phyloP scores from a whole-genome alignment of 2,329 filamentous ascomycete species.

The Chaetothyriales sp. region DNA sequence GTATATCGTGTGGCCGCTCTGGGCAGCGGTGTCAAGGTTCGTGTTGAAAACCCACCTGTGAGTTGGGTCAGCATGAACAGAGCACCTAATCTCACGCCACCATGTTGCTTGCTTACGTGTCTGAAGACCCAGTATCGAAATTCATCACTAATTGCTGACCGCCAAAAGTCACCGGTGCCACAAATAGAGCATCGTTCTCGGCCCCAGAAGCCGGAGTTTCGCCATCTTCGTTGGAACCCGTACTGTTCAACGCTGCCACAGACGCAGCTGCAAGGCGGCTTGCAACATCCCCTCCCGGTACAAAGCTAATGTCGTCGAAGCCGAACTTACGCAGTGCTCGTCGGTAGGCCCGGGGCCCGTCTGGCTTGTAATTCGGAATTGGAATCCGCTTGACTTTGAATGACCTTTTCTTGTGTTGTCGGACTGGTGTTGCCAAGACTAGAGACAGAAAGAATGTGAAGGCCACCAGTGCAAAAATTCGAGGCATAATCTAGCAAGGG shows the following conservation, averaged over 20 bases:
- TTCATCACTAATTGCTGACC: constrained; percentile 55
- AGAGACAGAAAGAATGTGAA: constrained; percentile 22
- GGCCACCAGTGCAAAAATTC: constrained; percentile 14
- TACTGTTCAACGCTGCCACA: constrained; percentile 12
- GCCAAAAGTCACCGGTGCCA: constrained; percentile 56
- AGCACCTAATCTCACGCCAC: not conserved
- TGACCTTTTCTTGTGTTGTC: constrained; percentile 27
- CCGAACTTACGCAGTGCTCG: constrained; percentile 56
- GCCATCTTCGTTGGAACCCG: constrained; percentile 31
- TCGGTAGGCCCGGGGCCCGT: constrained; percentile 49
- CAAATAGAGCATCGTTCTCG: constrained; percentile 53
- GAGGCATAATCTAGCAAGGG: constrained; percentile 9
- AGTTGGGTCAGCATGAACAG: constrained; percentile 2
- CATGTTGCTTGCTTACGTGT: constrained; percentile 38
- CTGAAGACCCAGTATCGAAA: constrained; percentile 64
- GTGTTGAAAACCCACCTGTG: constrained; percentile 57
- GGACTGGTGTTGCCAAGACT: constrained; percentile 24
- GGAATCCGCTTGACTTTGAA: constrained; percentile 49
- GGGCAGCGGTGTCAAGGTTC: constrained; percentile 34
- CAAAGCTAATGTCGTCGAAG: constrained; percentile 24
- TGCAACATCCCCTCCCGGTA: constrained; percentile 20
- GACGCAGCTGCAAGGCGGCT: constrained; percentile 19
- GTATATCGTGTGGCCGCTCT: constrained; percentile 42
- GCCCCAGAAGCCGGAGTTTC: constrained; percentile 52
- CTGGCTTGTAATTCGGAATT: constrained; percentile 42